Conservation (phyloP, 2,329 filamentous ascomycete genomes). For the Teratosphaeria viscida region DNA sequence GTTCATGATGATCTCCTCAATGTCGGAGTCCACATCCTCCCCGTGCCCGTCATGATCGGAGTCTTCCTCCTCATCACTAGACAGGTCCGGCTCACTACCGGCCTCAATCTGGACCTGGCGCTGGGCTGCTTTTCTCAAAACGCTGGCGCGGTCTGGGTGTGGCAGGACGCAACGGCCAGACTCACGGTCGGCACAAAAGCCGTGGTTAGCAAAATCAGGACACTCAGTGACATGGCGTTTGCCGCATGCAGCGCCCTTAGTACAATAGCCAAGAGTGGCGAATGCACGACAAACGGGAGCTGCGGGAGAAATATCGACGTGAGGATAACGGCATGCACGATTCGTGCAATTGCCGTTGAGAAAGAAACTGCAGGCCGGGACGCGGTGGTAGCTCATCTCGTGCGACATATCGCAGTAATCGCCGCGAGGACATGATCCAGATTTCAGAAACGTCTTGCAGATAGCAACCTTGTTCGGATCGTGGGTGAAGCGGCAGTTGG, state of each 20-base stretch:
- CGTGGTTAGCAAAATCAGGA: slow-evolving; percentile 87
- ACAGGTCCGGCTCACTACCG: slow-evolving; percentile 47
- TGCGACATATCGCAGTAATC: slow-evolving; percentile 84
- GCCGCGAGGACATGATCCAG: slow-evolving; percentile 65
- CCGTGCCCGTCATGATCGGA: slow-evolving; percentile 40
- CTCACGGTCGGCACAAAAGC: slow-evolving; percentile 61
- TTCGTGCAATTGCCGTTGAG: slow-evolving; percentile 85
- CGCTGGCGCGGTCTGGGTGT: slow-evolving; percentile 80
- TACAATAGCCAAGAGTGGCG: slow-evolving; percentile 79
- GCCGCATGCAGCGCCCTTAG: slow-evolving; percentile 64
- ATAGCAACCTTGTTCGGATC: slow-evolving; percentile 78
- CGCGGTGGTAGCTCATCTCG: slow-evolving; percentile 70
- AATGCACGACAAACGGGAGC: slow-evolving; percentile 78
- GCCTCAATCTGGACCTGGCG: slow-evolving; percentile 27
- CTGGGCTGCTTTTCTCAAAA: slow-evolving; percentile 52
- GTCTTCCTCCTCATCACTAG: slow-evolving; percentile 59
- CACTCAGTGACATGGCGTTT: slow-evolving; percentile 81
- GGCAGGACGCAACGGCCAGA: slow-evolving; percentile 62
- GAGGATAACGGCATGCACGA: slow-evolving; percentile 72
- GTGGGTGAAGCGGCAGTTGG: slow-evolving; percentile 69
- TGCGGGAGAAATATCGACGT: slow-evolving; percentile 65
- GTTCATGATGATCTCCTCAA: slow-evolving; percentile 21
- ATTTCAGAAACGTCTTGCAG: slow-evolving; percentile 78
- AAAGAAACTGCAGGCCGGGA: slow-evolving; percentile 82
- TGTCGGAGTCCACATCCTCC: slow-evolving; percentile 26